phyloP scores from a whole-genome alignment of 306 rosid species.

The Rosa chinensis region DNA sequence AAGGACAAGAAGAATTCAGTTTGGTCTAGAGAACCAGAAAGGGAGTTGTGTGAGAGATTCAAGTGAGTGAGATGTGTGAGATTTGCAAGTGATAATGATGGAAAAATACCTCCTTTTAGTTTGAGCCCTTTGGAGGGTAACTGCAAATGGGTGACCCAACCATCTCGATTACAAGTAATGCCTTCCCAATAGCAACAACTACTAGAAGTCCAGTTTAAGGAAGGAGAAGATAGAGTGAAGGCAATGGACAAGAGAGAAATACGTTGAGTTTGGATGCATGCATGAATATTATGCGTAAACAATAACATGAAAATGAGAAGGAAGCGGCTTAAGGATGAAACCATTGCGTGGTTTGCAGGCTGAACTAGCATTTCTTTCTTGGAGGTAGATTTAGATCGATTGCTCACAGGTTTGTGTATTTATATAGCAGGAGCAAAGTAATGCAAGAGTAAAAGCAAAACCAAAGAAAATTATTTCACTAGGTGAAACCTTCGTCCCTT shows the following conservation, averaged over 20 bases:
- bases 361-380: too few relatives aligned
- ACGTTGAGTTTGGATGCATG: not conserved
- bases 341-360: not conserved
- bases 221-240: not conserved
- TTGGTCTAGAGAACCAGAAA: too few relatives aligned
- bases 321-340: not conserved
- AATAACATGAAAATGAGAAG: not conserved
- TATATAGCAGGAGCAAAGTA: too few relatives aligned
- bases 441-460: too few relatives aligned
- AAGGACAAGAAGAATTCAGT: not conserved
- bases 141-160: not conserved
- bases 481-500: too few relatives aligned
- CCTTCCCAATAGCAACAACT: constrained; percentile 4
- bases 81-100: not conserved
- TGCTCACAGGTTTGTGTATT: too few relatives aligned
- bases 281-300: not conserved
- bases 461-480: too few relatives aligned
- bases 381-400: too few relatives aligned
- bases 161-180: not conserved
- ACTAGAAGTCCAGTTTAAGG: constrained; percentile 2
- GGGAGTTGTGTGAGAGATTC: not conserved
- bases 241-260: not conserved
- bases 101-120: not conserved
- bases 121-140: constrained; percentile 1
- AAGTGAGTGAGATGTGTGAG: not conserved